Base-by-base conservation (phyloP, 2,329 filamentous ascomycete genomes). In the Diaporthe eres region DNA sequence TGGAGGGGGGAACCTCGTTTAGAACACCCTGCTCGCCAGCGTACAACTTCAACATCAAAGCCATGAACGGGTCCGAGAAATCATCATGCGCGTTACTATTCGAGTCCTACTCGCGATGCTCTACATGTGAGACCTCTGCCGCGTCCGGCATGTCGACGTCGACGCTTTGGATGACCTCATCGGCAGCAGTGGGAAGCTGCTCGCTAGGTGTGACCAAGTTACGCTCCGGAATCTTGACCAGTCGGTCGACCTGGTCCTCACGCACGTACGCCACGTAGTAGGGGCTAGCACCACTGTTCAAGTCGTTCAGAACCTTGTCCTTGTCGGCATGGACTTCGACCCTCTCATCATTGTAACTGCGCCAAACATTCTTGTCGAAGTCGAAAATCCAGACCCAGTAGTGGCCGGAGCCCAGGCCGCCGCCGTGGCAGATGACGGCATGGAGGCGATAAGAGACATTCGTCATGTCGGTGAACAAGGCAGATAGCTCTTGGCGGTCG, bases 361-460 rank as follows among this genome's bases (percentile, higher is more conserved):
- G 93, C 96, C 97, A 99, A 28, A 96, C 87, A 49, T 92, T 86
- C 63, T 91, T 90, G 78, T 93, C 90, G 83, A 98, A 98, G 85
- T 98, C 97, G 81, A 92, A 94, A 78, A 99, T 97, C 90, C 96
- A 98, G 60, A 98, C 95, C 93, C 95, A 98, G 85, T 98, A 99
- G 84, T 99, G 97, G 0, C 97, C 97, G 61, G 93, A 93, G 60
- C 88, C 90, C 55, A 93, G 89, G 39, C 88, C 87, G 44, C 94
- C 94, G 28, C 94, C 92, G 82, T 99, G 97, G 80, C 98, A 96
- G 81, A 99, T 98, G 44, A 98, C 94, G 0, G 96, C 95, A 79
- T 98, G 96, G 6, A 99, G 90, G 19, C 92, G 92, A 83, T 98
- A 99, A 15, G 93, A 90, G 63, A 94, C 87, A 37, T 91, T 86